Conservation (phyloP, 345 rosid species). For the Populus tremula region DNA sequence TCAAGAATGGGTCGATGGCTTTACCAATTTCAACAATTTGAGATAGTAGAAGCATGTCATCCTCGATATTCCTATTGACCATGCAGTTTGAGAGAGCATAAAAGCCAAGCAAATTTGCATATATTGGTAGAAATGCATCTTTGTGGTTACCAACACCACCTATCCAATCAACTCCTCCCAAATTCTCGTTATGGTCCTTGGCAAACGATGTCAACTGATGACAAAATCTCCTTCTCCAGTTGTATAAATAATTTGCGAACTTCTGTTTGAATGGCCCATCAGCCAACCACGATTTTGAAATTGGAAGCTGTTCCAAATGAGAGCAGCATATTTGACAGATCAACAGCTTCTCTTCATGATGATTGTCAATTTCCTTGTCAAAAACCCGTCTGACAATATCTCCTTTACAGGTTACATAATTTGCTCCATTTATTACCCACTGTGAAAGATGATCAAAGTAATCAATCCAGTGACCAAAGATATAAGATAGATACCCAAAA, state of each 20-base stretch:
- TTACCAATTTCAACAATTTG: conserved; percentile 59
- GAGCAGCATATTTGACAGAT: conserved; percentile 72
- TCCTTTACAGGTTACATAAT: conserved; percentile 39
- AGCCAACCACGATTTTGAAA: conserved; percentile 22
- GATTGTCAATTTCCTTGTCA: conserved; percentile 93
- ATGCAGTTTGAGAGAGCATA: conserved; percentile 67
- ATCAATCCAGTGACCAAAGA: conserved; percentile 75
- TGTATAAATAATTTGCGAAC: conserved; percentile 32
- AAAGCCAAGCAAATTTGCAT: conserved; percentile 78
- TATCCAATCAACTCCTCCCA: conserved; percentile 58
- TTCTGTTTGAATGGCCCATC: conserved; percentile 22
- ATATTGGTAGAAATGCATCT: conserved; percentile 79
- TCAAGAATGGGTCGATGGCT: conserved; percentile 51
- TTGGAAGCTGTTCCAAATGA: conserved; percentile 61
- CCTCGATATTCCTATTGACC: conserved; percentile 30
- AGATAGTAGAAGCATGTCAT: conserved; percentile 26
- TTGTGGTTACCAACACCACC: conserved; percentile 86
- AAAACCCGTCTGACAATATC: conserved; percentile 85
- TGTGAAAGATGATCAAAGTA: conserved; percentile 57
- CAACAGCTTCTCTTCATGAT: conserved; percentile 86
- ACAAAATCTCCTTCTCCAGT: conserved; percentile 60
- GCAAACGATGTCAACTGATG: conserved; percentile 56
- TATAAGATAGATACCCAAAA: conserved; percentile 61
- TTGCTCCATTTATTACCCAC: conserved; percentile 56
- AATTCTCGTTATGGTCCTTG: conserved; percentile 36